Evolutionary conservation across 345 rosid species (phyloP).

Genomic region (Hibiscus mutabilis): DNA sequence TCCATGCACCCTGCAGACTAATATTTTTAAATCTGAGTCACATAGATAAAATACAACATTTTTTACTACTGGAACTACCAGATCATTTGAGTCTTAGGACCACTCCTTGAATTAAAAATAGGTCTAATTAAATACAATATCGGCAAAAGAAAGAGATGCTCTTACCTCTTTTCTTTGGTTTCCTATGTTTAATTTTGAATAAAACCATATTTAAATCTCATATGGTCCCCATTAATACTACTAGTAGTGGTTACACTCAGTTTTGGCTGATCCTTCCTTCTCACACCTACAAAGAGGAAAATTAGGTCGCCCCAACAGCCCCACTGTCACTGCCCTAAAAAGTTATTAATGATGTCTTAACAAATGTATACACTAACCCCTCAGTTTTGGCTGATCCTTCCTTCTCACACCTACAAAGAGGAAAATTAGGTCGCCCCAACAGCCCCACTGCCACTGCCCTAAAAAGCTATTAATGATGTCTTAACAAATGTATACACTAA

Average conservation of each 20-base stretch:
- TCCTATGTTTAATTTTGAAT: not conserved
- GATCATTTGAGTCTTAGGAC: too few relatives aligned
- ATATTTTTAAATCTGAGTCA: rapidly evolving
- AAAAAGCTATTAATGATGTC: slow-evolving; percentile 33
- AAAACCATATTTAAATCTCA: slow-evolving; percentile 11
- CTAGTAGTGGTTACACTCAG: slow-evolving; percentile 13
- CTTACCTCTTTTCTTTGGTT: not conserved
- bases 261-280: slow-evolving; percentile 18
- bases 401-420: too few relatives aligned
- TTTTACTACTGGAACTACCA: too few relatives aligned
- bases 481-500: slow-evolving; percentile 16
- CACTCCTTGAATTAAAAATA: too few relatives aligned
- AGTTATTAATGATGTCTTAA: slow-evolving; percentile 30
- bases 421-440: too few relatives aligned
- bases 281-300: slow-evolving; percentile 1
- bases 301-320: slow-evolving; percentile 12
- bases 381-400: too few relatives aligned
- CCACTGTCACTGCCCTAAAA: slow-evolving; percentile 18
- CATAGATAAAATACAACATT: too few relatives aligned
- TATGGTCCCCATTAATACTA: slow-evolving; percentile 33
- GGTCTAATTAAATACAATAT: not conserved
- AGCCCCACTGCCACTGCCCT: slow-evolving; percentile 20
- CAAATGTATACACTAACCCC: slow-evolving; percentile 12
- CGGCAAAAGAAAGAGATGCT: not conserved
- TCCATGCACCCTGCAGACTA: too few relatives aligned